These are phyloP conservation scores for Epithemia pelagica DNA, from an alignment of 108 stramenopile species.

Conservation along the genomic window DNA sequence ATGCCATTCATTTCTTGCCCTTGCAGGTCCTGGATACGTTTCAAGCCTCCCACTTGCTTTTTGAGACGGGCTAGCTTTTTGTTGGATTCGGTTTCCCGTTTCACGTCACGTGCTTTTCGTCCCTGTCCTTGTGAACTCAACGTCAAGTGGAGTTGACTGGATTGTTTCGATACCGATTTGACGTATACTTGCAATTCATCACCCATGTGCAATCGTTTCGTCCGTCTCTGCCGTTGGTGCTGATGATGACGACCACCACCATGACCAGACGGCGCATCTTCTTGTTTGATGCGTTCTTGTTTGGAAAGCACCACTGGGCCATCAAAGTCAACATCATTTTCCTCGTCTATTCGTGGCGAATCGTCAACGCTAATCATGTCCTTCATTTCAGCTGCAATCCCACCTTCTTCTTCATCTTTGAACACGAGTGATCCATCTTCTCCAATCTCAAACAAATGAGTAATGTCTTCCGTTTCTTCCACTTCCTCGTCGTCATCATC, in stretches of 20 bases:
- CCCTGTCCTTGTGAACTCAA: slow-evolving; percentile 45
- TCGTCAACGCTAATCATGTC: not conserved
- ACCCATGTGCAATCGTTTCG: slow-evolving; percentile 31
- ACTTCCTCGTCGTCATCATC: slow-evolving; percentile 15
- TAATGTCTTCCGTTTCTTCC: slow-evolving; percentile 20
- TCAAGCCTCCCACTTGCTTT: slow-evolving; percentile 36
- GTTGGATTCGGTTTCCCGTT: slow-evolving; percentile 33
- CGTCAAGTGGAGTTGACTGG: slow-evolving; percentile 63
- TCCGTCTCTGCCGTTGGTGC: slow-evolving; percentile 11
- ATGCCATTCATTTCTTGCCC: slow-evolving; percentile 59
- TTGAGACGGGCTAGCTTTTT: slow-evolving; percentile 37
- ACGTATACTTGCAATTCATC: slow-evolving; percentile 67
- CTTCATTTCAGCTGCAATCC: slow-evolving; percentile 14
- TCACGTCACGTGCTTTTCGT: slow-evolving; percentile 50
- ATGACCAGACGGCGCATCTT: not conserved
- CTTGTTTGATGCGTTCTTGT: not conserved
- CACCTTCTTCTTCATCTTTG: slow-evolving; percentile 20
- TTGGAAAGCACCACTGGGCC: not conserved
- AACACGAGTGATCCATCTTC: slow-evolving; percentile 17
- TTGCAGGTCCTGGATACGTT: slow-evolving; percentile 26
- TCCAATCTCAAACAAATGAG: slow-evolving; percentile 15
- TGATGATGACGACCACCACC: not conserved
- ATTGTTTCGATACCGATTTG: slow-evolving; percentile 63
- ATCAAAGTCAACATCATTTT: not conserved
- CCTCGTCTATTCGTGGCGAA: not conserved